Percentiles rank a stretch among this genome's conserved stretches.
Conservation (phyloP, 768 basidiomycete species). For the Phylloporus sp. region DNA sequence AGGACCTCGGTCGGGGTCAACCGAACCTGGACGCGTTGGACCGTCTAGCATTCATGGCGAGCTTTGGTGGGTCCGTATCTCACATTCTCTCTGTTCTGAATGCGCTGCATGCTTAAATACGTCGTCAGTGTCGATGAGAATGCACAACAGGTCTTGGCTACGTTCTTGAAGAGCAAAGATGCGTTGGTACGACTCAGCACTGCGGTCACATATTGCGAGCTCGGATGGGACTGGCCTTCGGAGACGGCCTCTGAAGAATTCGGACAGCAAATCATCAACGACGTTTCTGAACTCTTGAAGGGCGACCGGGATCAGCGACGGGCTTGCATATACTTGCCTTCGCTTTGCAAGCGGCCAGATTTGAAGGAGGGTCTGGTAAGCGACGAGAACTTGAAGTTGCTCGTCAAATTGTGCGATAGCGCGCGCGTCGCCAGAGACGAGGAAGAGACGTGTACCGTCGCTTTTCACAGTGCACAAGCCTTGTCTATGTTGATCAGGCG, state of each 20-base stretch:
- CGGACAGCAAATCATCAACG: neutral
- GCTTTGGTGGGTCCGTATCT: slow-evolving; percentile 19
- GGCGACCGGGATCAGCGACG: slow-evolving; percentile 9
- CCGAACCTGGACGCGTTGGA: slow-evolving; percentile 22
- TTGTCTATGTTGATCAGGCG: slow-evolving; percentile 23
- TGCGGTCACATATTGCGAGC: slow-evolving; percentile 23
- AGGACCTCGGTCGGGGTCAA: slow-evolving; percentile 14
- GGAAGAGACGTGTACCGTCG: slow-evolving; percentile 17
- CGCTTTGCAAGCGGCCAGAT: slow-evolving; percentile 21
- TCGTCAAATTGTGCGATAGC: slow-evolving; percentile 19
- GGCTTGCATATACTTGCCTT: slow-evolving; percentile 26
- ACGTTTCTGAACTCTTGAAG: slow-evolving; percentile 17
- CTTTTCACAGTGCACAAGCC: slow-evolving; percentile 25
- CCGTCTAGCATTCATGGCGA: slow-evolving; percentile 27
- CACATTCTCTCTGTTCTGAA: neutral
- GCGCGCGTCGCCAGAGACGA: slow-evolving; percentile 1
- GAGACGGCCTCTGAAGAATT: slow-evolving; percentile 2
- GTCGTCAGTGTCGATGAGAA: neutral
- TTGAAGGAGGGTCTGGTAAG: slow-evolving; percentile 13
- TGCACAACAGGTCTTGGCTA: slow-evolving; percentile 8
- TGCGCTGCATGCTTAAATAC: slow-evolving; percentile 8
- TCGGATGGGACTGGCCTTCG: slow-evolving; percentile 19
- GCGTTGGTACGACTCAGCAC: slow-evolving; percentile 22
- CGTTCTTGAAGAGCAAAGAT: slow-evolving; percentile 15
- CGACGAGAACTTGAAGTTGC: slow-evolving; percentile 14